phyloP scores from a whole-genome alignment of 1,284 basidiomycete genomes.

The Rhodotorula sp. region DNA sequence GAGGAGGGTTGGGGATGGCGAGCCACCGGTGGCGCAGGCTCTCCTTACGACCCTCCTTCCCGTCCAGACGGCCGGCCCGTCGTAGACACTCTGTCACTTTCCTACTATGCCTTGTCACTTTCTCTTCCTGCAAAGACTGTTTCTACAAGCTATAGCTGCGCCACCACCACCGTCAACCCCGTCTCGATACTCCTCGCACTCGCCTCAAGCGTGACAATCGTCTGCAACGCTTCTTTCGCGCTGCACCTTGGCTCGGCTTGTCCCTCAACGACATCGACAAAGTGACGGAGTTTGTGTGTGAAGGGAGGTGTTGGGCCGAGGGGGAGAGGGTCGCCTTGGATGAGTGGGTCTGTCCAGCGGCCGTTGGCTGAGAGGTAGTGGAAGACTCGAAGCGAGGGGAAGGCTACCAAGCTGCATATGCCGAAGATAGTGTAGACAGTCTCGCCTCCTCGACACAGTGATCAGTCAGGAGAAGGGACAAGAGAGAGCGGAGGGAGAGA shows the following conservation, averaged over 20 bases:
- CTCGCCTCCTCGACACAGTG: background rate
- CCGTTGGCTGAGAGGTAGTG: constrained; percentile 15
- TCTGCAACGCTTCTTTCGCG: constrained; percentile 14
- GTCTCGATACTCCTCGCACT: constrained; percentile 13
- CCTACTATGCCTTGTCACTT: background rate
- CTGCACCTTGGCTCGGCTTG: constrained; percentile 24
- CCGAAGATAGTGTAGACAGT: constrained; percentile 39
- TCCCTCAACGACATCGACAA: constrained; percentile 31
- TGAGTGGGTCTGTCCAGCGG: constrained; percentile 27
- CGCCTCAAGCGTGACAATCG: constrained; percentile 22
- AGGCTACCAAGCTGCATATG: constrained; percentile 29
- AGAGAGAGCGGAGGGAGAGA: background rate
- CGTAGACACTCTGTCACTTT: background rate
- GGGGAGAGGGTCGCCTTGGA: background rate
- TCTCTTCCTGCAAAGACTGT: background rate
- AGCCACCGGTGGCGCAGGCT: no score
- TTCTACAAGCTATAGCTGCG: background rate
- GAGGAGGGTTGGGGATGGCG: no score
- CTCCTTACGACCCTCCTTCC: background rate
- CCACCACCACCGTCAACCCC: constrained; percentile 9
- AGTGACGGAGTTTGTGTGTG: constrained; percentile 38
- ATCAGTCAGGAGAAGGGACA: background rate
- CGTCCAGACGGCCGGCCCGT: background rate
- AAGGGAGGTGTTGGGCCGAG: constrained; percentile 36
- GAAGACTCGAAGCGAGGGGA: constrained; percentile 33